Percentiles rank a stretch among this genome's conserved stretches.
Conservation (phyloP, 2,329 filamentous ascomycete species). For the Myriosclerotinia scirpicola region DNA sequence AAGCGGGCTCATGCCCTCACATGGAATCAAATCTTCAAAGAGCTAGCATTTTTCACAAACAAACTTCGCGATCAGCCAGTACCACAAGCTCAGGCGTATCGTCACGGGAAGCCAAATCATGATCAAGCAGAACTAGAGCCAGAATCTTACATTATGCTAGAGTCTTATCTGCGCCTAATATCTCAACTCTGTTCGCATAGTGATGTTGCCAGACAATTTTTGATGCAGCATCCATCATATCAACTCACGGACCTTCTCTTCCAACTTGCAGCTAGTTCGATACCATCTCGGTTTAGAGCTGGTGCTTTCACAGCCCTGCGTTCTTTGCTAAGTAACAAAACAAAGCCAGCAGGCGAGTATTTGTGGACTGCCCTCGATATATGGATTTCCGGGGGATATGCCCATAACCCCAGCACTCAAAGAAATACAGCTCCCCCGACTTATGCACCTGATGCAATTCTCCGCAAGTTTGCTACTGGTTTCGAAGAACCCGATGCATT, state of each 20-base stretch:
- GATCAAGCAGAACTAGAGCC: constrained; percentile 79
- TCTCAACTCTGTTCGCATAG: constrained; percentile 79
- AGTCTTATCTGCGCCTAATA: constrained; percentile 87
- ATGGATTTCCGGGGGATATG: constrained; percentile 68
- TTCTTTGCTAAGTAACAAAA: constrained; percentile 74
- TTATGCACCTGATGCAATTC: constrained; percentile 61
- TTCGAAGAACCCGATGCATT: constrained; percentile 88
- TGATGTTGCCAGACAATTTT: constrained; percentile 67
- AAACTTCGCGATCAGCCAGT: constrained; percentile 73
- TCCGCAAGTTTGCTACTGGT: constrained; percentile 71
- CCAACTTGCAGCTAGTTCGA: constrained; percentile 72
- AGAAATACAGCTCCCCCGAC: constrained; percentile 37
- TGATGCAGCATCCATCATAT: constrained; percentile 65
- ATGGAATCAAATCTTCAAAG: constrained; percentile 89
- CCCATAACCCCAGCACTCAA: constrained; percentile 45
- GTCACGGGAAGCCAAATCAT: constrained; percentile 59
- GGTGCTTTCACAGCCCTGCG: constrained; percentile 79
- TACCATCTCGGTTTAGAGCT: constrained; percentile 75
- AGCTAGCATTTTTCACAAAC: constrained; percentile 79
- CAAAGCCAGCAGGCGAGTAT: constrained; percentile 61
- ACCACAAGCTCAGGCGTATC: constrained; percentile 54
- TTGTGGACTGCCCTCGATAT: constrained; percentile 82
- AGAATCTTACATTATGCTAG: constrained; percentile 94
- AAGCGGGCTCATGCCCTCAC: constrained; percentile 81
- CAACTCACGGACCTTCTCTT: constrained; percentile 74